Base-by-base conservation (phyloP, 2,329 filamentous ascomycete species). In the Hypoxylon sp. region DNA sequence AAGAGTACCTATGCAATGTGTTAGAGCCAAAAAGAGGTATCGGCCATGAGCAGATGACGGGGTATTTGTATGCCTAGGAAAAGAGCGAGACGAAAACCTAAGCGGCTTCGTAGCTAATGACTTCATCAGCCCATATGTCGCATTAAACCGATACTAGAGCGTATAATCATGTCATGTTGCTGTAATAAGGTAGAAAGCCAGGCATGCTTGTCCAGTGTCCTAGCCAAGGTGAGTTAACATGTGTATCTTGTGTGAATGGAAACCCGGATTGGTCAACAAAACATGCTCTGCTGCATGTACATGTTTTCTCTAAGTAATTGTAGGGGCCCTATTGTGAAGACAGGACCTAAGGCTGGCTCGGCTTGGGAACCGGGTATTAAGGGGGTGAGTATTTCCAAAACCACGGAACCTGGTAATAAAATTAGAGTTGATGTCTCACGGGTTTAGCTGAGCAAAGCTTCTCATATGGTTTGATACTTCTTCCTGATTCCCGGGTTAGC, bases 111-210 rank as follows among this genome's bases (percentile, higher is more conserved):
- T 56, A 46, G 63, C 27, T 57, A 44, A 73, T 77, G 76, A 77
- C 74, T 77, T 76, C 75, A 77, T 73, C 42, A 66, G 64, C 56
- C 50, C 53, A 57, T 65, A 74, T 46, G 31, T 20, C 8, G 48
- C 22, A 55, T 46, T 27, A 42, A 44, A 66, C 56, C 17, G 42
- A 61, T 61, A 30, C 31, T 31, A 53, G n/a, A 70, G 53, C 70
- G 56, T 27, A 67, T 67, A 66, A 74, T 73, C 50, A 60, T 68
- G 59, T 65, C 60, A 67, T 71, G 17, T 20, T 27, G 30, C 48
- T 40, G 49, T 25, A 60, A 57, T 42, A 40, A 40, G 44, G 13
- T 25, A 51, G 30, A 11, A 22, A 50, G 13, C 14, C 33, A 27
- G 10, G 42, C 14, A 60, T 60, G 46, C 7, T 33, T 31, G 8